Evolutionary conservation across 257 asterid genomes (phyloP).

Genomic region (Fraxinus quadrangulata): DNA sequence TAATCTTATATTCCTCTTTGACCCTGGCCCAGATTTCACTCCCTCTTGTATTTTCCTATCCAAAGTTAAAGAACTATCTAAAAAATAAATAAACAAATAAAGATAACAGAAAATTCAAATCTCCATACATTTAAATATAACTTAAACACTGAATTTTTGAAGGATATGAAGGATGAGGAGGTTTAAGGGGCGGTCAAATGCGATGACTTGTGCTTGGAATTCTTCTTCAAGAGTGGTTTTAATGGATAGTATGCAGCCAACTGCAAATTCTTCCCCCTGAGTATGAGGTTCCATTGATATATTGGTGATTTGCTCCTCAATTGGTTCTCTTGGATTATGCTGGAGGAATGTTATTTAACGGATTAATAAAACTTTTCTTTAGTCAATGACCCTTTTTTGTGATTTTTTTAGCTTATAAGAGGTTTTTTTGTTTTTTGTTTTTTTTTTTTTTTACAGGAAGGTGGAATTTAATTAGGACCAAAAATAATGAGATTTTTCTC

Average conservation of each 20-base stretch:
- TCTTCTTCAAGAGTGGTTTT: slow-evolving; percentile 87
- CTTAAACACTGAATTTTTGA: not conserved
- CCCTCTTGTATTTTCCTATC: slow-evolving; percentile 69
- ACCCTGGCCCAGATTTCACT: slow-evolving; percentile 64
- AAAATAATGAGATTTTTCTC: not conserved
- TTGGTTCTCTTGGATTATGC: not conserved
- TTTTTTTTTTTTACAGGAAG: no score
- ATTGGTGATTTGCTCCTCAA: not conserved
- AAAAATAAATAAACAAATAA: not conserved
- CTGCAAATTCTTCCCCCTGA: slow-evolving; percentile 76
- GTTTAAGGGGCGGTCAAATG: slow-evolving; percentile 84
- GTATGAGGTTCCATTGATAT: slow-evolving; percentile 71
- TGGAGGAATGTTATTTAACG: not conserved
- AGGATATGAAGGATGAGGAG: slow-evolving; percentile 99
- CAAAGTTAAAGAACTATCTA: slow-evolving; percentile 47
- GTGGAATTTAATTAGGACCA: not conserved
- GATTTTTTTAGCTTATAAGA: not conserved
- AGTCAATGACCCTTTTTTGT: not conserved
- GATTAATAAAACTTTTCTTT: not conserved
- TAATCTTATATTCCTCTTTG: slow-evolving; percentile 75
- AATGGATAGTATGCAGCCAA: slow-evolving; percentile 80
- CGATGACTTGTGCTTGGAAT: slow-evolving; percentile 81
- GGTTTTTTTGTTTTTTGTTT: no score
- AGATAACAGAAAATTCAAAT: not conserved
- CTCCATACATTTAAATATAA: not conserved